Base-by-base conservation (phyloP, 345 rosid genomes). In the Melaleuca quinquenervia region DNA sequence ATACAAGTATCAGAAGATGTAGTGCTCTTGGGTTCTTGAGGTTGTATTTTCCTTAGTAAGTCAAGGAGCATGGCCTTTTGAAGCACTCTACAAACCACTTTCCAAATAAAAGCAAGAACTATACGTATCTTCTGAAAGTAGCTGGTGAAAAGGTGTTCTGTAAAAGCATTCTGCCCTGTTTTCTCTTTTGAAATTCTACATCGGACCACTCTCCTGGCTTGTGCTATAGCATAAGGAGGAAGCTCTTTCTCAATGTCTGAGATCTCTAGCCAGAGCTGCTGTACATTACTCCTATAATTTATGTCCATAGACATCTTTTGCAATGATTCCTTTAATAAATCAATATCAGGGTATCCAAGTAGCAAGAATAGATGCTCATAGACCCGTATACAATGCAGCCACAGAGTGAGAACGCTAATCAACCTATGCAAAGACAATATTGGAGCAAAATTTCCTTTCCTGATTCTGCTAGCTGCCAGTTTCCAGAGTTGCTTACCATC, bases 201-300 rank as follows among this genome's bases (percentile, higher is more conserved):
- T 84, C 97, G 91, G 85, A 94, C 98, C 86, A 95, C 91, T 88
- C 94, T 92, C 86, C 99, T 90, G 80, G 98, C 99, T 90, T 91
- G 97, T 82, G 94, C 92, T 83, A 97, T 93, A 83, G 96, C 94
- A 90, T 94, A 95, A 87, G 93, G 91, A 44, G 98, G 94, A 70
- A 97, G 94, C 87, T 95, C 87, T 86, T 92, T 92, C 89, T 97
- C 99, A 86, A 92, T 85, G 82, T 88, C 80, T 85, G 90, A 89
- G 86, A 97, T 92, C 87, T 88, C 87, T 85, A 89, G 89, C 98
- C 98, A 94, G 52, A 87, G 90, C 86, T 88, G 90, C 89, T 87
- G 93, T 24, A 91, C 92, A 83, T 93, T 86, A 89, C 50, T 90
- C 89, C 87, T 84, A 85, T 90, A 86, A 75, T 84, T 85, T 88